phyloP scores from a whole-genome alignment of 1,139 yeast species.

The Komagataea norvegica region DNA sequence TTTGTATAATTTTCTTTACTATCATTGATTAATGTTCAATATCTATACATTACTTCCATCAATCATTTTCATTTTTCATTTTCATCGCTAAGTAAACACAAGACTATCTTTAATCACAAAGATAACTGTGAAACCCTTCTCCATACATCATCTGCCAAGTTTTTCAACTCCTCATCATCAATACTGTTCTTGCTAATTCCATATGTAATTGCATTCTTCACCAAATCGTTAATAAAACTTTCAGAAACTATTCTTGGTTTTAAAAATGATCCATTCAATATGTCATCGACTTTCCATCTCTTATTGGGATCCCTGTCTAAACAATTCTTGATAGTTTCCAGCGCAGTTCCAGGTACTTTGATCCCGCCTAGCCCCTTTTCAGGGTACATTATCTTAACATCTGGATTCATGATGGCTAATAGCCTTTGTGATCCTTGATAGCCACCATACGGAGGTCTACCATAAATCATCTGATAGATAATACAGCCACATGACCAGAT shows the following conservation, averaged over 20 bases:
- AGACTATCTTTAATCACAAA: constrained; percentile 10
- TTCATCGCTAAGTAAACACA: too few species aligned
- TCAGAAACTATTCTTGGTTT: constrained; percentile 71
- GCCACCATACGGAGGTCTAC: constrained; percentile 84
- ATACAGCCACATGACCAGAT: constrained; percentile 99
- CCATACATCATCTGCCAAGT: constrained; percentile 52
- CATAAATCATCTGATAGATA: constrained; percentile 91
- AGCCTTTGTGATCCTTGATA: constrained; percentile 76
- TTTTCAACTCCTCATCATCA: constrained; percentile 37
- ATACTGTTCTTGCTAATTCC: constrained; percentile 22
- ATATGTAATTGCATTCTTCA: constrained; percentile 52
- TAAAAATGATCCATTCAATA: constrained; percentile 56
- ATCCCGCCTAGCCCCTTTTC: constrained; percentile 57
- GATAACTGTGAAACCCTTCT: constrained; percentile 27
- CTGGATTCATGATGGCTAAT: constrained; percentile 83
- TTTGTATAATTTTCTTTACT: background rate
- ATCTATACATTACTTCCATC: too few species aligned
- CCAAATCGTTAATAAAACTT: constrained; percentile 61
- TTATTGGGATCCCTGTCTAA: constrained; percentile 65
- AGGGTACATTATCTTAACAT: constrained; percentile 70
- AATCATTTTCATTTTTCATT: too few species aligned
- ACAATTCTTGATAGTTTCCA: constrained; percentile 71
- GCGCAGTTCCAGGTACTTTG: constrained; percentile 61
- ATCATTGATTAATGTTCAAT: background rate
- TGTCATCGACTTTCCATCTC: constrained; percentile 61